Conservation (phyloP, 108 stramenopile genomes). For the Parietichytrium sp. region DNA sequence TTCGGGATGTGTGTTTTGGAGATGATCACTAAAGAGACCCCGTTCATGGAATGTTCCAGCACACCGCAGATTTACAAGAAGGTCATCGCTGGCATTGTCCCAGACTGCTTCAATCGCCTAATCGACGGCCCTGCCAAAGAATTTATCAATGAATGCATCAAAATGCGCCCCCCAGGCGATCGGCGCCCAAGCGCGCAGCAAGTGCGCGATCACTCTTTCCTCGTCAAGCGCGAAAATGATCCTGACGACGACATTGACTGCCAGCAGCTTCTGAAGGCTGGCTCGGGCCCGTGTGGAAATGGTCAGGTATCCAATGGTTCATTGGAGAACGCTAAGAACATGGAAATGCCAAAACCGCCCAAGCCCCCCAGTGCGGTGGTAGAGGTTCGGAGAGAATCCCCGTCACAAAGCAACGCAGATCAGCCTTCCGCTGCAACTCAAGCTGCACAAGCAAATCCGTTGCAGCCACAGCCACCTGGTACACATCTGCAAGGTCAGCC, state of each 20-base stretch:
- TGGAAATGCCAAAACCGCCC: too few relatives aligned
- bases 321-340: too few relatives aligned
- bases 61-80: constrained; percentile 92
- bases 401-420: too few relatives aligned
- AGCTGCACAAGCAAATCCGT: too few relatives aligned
- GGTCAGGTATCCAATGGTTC: background rate
- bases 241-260: constrained; percentile 72
- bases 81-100: constrained; percentile 79
- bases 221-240: constrained; percentile 69
- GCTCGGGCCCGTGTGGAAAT: background rate
- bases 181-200: constrained; percentile 73
- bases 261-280: constrained; percentile 44
- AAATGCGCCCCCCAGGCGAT: constrained; percentile 61
- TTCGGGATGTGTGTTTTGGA: constrained; percentile 97
- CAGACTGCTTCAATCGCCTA: constrained; percentile 73
- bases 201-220: constrained; percentile 73
- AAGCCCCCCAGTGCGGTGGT: too few relatives aligned
- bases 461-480: too few relatives aligned
- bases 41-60: constrained; percentile 88
- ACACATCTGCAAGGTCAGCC: too few relatives aligned
- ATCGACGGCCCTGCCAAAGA: constrained; percentile 73
- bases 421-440: too few relatives aligned
- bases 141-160: constrained; percentile 81
- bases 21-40: constrained; percentile 92
- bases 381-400: too few relatives aligned